A percentile compares a stretch with the other conserved stretches of the same genome.
Evolutionary conservation across 495 filamentous ascomycete genomes (phyloP).

Genomic region (Podospora anserina): DNA sequence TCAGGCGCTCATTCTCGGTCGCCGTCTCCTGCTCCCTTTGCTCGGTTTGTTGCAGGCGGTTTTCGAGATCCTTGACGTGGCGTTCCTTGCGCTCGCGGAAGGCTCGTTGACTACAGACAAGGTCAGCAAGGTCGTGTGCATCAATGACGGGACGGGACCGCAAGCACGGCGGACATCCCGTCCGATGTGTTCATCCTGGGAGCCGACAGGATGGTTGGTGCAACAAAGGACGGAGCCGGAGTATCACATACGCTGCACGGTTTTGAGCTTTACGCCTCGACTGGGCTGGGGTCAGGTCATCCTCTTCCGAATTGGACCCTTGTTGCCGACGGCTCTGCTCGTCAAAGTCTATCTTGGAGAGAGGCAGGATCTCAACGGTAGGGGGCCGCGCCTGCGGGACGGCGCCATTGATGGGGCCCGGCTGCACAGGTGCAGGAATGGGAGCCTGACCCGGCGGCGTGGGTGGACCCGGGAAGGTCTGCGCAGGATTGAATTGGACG

Average conservation of each 20-base stretch:
- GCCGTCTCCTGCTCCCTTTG: slow-evolving; percentile 43
- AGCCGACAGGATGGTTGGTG: slow-evolving; percentile 5
- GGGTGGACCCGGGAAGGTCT: slow-evolving; percentile 41
- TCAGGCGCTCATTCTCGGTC: slow-evolving; percentile 77
- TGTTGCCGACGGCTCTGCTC: slow-evolving; percentile 42
- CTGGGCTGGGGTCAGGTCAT: slow-evolving; percentile 70
- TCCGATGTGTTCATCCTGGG: neutral
- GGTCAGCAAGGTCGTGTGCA: neutral
- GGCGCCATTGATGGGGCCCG: slow-evolving; percentile 31
- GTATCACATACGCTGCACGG: slow-evolving; percentile 77
- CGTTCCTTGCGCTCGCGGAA: slow-evolving; percentile 96
- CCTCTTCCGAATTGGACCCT: slow-evolving; percentile 53
- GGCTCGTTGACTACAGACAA: slow-evolving; percentile 71
- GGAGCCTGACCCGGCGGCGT: slow-evolving; percentile 41
- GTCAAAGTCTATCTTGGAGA: slow-evolving; percentile 38
- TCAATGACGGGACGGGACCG: neutral
- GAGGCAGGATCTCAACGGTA: slow-evolving; percentile 32
- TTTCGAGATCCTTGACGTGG: slow-evolving; percentile 88
- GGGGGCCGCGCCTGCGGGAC: slow-evolving; percentile 25
- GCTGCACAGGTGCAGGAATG: slow-evolving; percentile 11
- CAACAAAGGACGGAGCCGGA: slow-evolving; percentile 5
- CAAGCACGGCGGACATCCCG: neutral
- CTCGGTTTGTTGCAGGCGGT: slow-evolving; percentile 74
- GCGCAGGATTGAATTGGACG: slow-evolving; percentile 39
- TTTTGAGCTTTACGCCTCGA: slow-evolving; percentile 92